Evolutionary conservation across 2,329 filamentous ascomycete genomes (phyloP).

Genomic region (Cercospora zeae-maydis): DNA sequence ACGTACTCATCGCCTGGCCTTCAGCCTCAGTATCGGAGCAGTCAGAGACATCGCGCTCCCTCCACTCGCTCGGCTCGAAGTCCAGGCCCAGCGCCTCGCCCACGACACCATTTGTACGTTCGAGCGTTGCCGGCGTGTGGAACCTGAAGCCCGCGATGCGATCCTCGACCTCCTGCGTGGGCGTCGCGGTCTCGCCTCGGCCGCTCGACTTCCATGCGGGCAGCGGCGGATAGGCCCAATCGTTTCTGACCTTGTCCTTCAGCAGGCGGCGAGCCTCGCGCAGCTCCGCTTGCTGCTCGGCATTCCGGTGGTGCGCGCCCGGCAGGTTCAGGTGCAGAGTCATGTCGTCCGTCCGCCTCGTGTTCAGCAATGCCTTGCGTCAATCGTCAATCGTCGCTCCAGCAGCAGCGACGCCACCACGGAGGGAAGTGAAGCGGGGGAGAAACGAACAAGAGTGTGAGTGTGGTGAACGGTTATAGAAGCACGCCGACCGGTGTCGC

Average conservation of each 20-base stretch:
- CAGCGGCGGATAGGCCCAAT: constrained; percentile 45
- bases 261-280: constrained; percentile 43
- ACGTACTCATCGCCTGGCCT: constrained; percentile 19
- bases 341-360: constrained; percentile 19
- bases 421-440: neutral
- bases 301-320: constrained; percentile 31
- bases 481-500: neutral
- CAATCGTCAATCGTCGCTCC: neutral
- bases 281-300: constrained; percentile 42
- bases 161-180: constrained; percentile 20
- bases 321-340: constrained; percentile 31
- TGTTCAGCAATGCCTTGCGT: neutral
- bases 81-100: constrained; percentile 24
- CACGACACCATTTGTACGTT: constrained; percentile 8
- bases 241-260: constrained; percentile 42
- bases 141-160: constrained; percentile 34
- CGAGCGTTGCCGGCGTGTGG: constrained; percentile 16
- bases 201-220: constrained; percentile 28
- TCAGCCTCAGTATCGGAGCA: constrained; percentile 32
- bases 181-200: constrained; percentile 2
- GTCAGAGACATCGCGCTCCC: constrained; percentile 44
- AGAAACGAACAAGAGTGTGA: neutral
- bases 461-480: neutral
- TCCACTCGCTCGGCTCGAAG: constrained; percentile 41
- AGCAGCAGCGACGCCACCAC: neutral